These are phyloP conservation scores for Butyriboletus loyo DNA, from an alignment of 768 basidiomycete genomes.

Conservation along the genomic window DNA sequence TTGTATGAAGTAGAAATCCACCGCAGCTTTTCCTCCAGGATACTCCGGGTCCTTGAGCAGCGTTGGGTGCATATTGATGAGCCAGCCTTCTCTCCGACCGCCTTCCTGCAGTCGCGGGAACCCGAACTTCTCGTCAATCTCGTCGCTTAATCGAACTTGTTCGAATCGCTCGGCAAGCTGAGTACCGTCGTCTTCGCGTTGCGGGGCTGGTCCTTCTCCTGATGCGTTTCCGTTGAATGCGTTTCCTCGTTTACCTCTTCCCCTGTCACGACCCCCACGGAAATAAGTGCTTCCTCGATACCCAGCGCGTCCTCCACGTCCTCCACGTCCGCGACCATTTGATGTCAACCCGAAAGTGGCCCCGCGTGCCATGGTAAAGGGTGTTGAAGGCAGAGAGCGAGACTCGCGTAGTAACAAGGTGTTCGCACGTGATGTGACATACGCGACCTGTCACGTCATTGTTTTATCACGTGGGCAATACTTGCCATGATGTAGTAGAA, in stretches of 20 bases:
- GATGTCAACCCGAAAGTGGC: slow-evolving; percentile 55
- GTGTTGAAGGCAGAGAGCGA: not conserved
- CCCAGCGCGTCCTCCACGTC: slow-evolving; percentile 39
- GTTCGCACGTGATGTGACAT: slow-evolving; percentile 24
- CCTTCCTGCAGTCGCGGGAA: slow-evolving; percentile 84
- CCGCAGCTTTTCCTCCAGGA: slow-evolving; percentile 82
- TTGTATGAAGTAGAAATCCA: slow-evolving; percentile 96
- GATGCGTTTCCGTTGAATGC: slow-evolving; percentile 30
- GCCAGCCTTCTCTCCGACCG: slow-evolving; percentile 77
- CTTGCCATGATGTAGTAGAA: not conserved
- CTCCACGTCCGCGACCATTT: slow-evolving; percentile 37
- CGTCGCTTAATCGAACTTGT: slow-evolving; percentile 68
- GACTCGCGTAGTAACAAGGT: slow-evolving; percentile 3
- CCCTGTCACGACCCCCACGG: slow-evolving; percentile 51
- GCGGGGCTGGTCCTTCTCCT: slow-evolving; percentile 50
- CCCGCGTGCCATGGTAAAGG: slow-evolving; percentile 42
- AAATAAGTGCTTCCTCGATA: slow-evolving; percentile 33
- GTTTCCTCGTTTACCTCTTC: slow-evolving; percentile 37
- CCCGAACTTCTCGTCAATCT: slow-evolving; percentile 91
- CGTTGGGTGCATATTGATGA: slow-evolving; percentile 99
- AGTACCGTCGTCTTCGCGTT: slow-evolving; percentile 88
- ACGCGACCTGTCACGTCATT: slow-evolving; percentile 24
- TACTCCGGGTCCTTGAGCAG: slow-evolving; percentile 82
- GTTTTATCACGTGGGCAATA: not conserved
- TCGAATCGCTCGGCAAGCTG: slow-evolving; percentile 86